Conservation (phyloP, 2,329 filamentous ascomycete genomes). For the Sclerotinia subarctica region DNA sequence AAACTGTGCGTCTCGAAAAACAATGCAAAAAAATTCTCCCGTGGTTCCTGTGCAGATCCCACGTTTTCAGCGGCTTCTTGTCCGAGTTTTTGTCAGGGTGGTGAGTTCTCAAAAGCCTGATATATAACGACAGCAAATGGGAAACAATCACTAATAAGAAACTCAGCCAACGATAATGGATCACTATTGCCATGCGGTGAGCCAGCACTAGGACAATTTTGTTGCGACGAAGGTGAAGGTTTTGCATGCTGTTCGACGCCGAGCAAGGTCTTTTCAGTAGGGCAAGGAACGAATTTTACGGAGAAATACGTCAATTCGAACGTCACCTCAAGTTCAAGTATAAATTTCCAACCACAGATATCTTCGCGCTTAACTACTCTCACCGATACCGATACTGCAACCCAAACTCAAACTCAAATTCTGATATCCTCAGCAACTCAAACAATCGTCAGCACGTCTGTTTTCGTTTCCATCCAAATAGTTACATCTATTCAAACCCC, state of each 20-base stretch:
- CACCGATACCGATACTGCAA: neutral
- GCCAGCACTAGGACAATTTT: conserved; percentile 23
- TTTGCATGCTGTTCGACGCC: conserved; percentile 21
- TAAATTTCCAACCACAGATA: neutral
- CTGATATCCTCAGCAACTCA: neutral
- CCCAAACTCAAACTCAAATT: neutral
- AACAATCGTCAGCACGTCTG: neutral
- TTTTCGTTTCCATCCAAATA: neutral
- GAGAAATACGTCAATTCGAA: neutral
- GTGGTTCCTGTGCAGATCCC: conserved; percentile 25
- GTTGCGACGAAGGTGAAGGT: conserved; percentile 27
- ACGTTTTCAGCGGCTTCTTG: conserved; percentile 22
- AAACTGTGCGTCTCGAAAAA: conserved; percentile 25
- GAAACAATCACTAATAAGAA: neutral
- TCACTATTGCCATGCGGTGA: conserved; percentile 24
- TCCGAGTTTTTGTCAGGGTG: conserved; percentile 25
- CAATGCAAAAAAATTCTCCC: conserved; percentile 15
- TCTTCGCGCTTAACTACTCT: neutral
- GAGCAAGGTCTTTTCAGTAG: conserved; percentile 23
- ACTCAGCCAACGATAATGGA: conserved; percentile 20
- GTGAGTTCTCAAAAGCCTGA: conserved; percentile 16
- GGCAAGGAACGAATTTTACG: conserved; percentile 1
- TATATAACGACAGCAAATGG: neutral
- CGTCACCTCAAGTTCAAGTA: too few relatives aligned
- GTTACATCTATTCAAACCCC: conserved; percentile 1